Conservation (phyloP, 768 basidiomycete species). For the Leucocoprinus birnbaumii region DNA sequence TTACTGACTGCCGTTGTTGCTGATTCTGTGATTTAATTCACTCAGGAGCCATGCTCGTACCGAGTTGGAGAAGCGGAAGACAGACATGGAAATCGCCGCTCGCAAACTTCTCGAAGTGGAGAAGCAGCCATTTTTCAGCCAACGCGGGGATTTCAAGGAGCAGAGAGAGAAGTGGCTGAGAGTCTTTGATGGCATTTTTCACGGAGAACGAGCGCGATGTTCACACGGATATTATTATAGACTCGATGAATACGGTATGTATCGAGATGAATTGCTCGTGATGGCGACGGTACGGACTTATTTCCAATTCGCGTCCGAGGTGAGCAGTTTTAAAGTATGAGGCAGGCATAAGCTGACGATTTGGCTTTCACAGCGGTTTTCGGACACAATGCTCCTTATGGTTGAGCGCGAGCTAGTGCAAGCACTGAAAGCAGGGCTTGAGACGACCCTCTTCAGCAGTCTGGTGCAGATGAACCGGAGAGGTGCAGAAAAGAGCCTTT, state of each 20-base stretch:
- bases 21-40: neutral
- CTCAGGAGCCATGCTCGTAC: neutral
- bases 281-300: conserved; percentile 58
- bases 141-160: conserved; percentile 22
- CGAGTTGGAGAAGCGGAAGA: neutral
- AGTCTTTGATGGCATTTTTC: conserved; percentile 1
- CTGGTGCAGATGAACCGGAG: conserved; percentile 15
- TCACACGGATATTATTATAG: neutral
- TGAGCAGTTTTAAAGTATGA: conserved; percentile 17
- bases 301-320: conserved; percentile 54
- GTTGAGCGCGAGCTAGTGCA: conserved; percentile 46
- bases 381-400: conserved; percentile 49
- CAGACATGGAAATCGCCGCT: conserved; percentile 15
- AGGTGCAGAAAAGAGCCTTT: conserved; percentile 24
- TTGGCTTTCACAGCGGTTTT: conserved; percentile 38
- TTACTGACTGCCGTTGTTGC: neutral
- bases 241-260: neutral
- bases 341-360: neutral
- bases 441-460: conserved; percentile 30
- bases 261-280: conserved; percentile 42
- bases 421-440: conserved; percentile 31
- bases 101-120: conserved; percentile 36
- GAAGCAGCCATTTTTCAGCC: conserved; percentile 32
- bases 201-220: too few species aligned
- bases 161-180: conserved; percentile 18